Evolutionary conservation across 441 rosid species (phyloP), one percentile per base, ranked within the genome.

Genomic region (Jatropha multifida): DNA sequence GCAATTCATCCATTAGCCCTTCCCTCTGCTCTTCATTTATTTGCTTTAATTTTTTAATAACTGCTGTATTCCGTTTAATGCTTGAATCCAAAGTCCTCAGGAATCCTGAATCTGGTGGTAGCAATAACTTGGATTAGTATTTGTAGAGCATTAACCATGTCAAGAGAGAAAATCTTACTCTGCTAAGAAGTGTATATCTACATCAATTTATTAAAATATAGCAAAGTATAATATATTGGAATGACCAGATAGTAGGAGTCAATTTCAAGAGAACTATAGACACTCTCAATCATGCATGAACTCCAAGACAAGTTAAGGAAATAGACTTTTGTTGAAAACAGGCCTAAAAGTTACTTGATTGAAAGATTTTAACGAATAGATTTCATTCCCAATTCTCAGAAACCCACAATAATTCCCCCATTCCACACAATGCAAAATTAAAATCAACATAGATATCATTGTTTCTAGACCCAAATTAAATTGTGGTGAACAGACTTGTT

Each of bases 31-130:
- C 99, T 76, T 96, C 99, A 70, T 93, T 96, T 76, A 94, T 91
- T 88, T 89, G 98, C 86, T 90, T 96, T 76, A 96, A 81, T 79
- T 96, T 96, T 82, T 96, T 96, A 55, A 93, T 92, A 70, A 92
- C 91, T 27, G 98, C 91, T 27, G 98, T 97, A 74, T 94, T 94
- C 42, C 97, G 95, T 85, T 88, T 97, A 60, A 96, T 97, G 83
- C 98, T 94, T 59, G 99, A 93, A 87, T 97, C 98, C 74, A 97
- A 82, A 64, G 98, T 91, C 88, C 99, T 89, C 49, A 94, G 93
- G 80, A 90, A 97, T 38, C 92, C 92, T 2, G 88, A 74, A 79
- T 97, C 99, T 96, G 89, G 75, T 81, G 85, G 77, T 67, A 75
- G 62, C 40, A 76, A 40, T 67, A 77, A 84, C 72, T 44, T 60